These are phyloP conservation scores for Sherardia arvensis DNA, from an alignment of 257 asterid species.

Conservation along the genomic window DNA sequence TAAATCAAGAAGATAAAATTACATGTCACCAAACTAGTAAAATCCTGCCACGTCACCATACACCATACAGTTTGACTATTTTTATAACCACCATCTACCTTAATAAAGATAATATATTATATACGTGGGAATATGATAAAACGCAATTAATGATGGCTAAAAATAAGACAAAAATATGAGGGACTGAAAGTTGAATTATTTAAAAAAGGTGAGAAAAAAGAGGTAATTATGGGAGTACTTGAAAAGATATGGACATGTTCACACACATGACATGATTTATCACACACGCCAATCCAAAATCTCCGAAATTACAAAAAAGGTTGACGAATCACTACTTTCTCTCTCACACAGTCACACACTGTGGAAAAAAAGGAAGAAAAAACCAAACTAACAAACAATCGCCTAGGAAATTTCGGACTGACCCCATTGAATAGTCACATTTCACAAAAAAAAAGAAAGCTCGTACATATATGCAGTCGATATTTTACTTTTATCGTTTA, in stretches of 20 bases:
- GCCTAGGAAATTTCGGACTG: constrained; percentile 25
- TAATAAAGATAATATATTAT: no score
- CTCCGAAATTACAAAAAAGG: background rate
- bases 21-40: background rate
- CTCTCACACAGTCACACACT: constrained; percentile 5
- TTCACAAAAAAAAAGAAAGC: constrained; percentile 7
- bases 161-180: no score
- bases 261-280: background rate
- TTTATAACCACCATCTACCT: no score
- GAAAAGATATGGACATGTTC: background rate
- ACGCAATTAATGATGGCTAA: no score
- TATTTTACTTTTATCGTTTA: no score
- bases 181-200: no score
- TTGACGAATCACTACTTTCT: background rate
- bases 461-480: no score
- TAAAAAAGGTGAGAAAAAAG: background rate
- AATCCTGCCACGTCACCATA: background rate
- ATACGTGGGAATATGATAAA: no score
- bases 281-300: background rate
- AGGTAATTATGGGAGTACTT: background rate
- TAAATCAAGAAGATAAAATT: background rate
- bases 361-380: background rate
- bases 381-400: constrained; percentile 2
- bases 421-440: constrained; percentile 42
- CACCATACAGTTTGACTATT: no score